Percentiles rank a stretch among this genome's conserved stretches.
phyloP scores from a whole-genome alignment of 2,329 filamentous ascomycete species.

The Kalaharituber pfeilii region DNA sequence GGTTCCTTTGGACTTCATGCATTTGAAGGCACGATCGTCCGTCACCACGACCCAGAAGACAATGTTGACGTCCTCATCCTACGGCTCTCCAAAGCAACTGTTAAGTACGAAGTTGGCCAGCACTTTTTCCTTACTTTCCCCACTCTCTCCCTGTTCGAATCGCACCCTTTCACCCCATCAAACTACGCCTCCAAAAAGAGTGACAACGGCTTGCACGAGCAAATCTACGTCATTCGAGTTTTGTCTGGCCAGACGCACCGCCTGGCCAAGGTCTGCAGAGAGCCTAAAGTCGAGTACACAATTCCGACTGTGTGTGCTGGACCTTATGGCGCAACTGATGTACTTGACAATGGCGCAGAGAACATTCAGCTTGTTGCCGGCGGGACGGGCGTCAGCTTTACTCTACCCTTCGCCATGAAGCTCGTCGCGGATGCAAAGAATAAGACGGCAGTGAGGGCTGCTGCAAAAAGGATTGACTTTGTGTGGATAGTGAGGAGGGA shows the following conservation, averaged over 20 bases:
- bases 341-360: constrained; percentile 27
- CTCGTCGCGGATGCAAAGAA: constrained; percentile 23
- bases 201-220: constrained; percentile 26
- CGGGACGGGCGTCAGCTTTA: constrained; percentile 42
- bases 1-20: constrained; percentile 38
- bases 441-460: constrained; percentile 28
- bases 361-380: constrained; percentile 40
- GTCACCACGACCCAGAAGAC: constrained; percentile 39
- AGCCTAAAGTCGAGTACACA: constrained; percentile 25
- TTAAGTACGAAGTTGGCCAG: constrained; percentile 47
- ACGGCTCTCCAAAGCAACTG: constrained; percentile 43
- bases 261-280: constrained; percentile 32
- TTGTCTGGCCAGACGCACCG: constrained; percentile 43
- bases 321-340: constrained; percentile 39
- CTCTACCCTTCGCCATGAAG: constrained; percentile 35
- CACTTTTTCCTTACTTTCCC: constrained; percentile 57
- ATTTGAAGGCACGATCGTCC: constrained; percentile 34
- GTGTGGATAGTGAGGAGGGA: constrained; percentile 45
- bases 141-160: constrained; percentile 50
- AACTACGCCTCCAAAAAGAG: constrained; percentile 20
- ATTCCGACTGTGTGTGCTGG: constrained; percentile 45
- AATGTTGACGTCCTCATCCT: constrained; percentile 44
- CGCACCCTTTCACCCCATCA: constrained; percentile 42
- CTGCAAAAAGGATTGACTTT: constrained; percentile 33
- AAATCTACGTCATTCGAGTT: constrained; percentile 42